phyloP scores from a whole-genome alignment of 2,329 filamentous ascomycete species.

The Cladorrhinum sp. region DNA sequence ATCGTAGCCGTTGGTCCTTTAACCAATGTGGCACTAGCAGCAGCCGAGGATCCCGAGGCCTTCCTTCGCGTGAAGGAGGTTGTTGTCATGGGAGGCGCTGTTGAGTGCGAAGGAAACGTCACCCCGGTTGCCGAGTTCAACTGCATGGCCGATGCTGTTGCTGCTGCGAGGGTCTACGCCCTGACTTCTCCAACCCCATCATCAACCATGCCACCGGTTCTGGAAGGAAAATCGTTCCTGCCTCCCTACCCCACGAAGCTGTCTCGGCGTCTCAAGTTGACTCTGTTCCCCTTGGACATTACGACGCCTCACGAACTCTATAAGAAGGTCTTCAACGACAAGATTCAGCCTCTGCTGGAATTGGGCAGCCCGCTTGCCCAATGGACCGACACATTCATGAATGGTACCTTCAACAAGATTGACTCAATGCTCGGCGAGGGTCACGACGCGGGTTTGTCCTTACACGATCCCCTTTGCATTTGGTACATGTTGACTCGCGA shows the following conservation, averaged over 20 bases:
- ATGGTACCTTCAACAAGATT: constrained; percentile 68
- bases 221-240: constrained; percentile 48
- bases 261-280: constrained; percentile 62
- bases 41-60: constrained; percentile 81
- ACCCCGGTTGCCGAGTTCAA: constrained; percentile 92
- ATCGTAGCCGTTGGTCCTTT: constrained; percentile 86
- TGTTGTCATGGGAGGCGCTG: constrained; percentile 90
- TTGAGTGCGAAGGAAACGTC: constrained; percentile 77
- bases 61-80: constrained; percentile 89
- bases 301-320: constrained; percentile 68
- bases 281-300: constrained; percentile 73
- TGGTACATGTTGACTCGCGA: constrained; percentile 71
- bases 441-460: constrained; percentile 57
- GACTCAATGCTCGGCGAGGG: constrained; percentile 58
- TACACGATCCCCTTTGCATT: constrained; percentile 76
- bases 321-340: constrained; percentile 55
- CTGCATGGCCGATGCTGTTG: constrained; percentile 81
- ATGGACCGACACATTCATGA: constrained; percentile 71
- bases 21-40: constrained; percentile 89
- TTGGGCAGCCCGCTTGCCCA: constrained; percentile 68
- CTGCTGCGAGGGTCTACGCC: constrained; percentile 73
- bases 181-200: constrained; percentile 70
- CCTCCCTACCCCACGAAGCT: constrained; percentile 63
- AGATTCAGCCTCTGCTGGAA: constrained; percentile 53
- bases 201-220: constrained; percentile 75